Conservation (phyloP, 2,329 filamentous ascomycete genomes). For the Hypocreales sp. region DNA sequence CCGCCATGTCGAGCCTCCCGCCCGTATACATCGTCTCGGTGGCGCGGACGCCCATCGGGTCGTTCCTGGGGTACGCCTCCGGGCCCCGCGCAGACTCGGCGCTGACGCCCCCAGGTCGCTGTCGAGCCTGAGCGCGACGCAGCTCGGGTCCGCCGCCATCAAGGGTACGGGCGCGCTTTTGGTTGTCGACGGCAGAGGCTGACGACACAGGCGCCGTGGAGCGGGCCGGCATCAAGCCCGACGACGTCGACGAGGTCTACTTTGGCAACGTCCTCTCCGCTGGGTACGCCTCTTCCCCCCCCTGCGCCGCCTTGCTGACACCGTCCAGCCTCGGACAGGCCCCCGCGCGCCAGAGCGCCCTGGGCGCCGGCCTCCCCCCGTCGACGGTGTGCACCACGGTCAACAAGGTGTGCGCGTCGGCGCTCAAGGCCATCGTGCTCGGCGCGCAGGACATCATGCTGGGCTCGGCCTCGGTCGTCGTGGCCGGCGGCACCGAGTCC, state of each 20-base stretch:
- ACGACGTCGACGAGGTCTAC: constrained; percentile 90
- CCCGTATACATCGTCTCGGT: constrained; percentile 93
- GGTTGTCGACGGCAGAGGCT: too few relatives aligned
- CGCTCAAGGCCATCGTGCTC: constrained; percentile 85
- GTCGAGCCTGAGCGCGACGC: constrained; percentile 68
- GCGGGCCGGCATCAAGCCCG: constrained; percentile 73
- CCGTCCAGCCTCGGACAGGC: constrained; percentile 72
- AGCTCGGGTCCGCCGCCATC: constrained; percentile 84
- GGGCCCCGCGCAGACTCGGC: not conserved
- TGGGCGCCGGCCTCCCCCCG: constrained; percentile 72
- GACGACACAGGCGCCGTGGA: constrained; percentile 71
- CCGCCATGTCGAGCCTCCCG: constrained; percentile 60
- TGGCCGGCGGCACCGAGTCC: constrained; percentile 90
- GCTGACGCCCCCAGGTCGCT: constrained; percentile 51
- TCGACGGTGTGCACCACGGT: constrained; percentile 77
- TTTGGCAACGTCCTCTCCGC: constrained; percentile 97
- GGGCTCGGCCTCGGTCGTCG: constrained; percentile 80
- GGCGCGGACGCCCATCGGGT: constrained; percentile 80
- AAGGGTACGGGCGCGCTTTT: constrained; percentile 55
- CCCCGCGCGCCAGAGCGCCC: constrained; percentile 84
- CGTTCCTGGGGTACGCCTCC: constrained; percentile 66
- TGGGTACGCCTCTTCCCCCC: constrained; percentile 44
- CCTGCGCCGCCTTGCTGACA: not conserved
- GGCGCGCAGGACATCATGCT: constrained; percentile 96
- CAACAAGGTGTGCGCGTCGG: constrained; percentile 98